A percentile compares a stretch with the other conserved stretches of the same genome.
Evolutionary conservation across 306 rosid species (phyloP).

Genomic region (Cajanus cajan): DNA sequence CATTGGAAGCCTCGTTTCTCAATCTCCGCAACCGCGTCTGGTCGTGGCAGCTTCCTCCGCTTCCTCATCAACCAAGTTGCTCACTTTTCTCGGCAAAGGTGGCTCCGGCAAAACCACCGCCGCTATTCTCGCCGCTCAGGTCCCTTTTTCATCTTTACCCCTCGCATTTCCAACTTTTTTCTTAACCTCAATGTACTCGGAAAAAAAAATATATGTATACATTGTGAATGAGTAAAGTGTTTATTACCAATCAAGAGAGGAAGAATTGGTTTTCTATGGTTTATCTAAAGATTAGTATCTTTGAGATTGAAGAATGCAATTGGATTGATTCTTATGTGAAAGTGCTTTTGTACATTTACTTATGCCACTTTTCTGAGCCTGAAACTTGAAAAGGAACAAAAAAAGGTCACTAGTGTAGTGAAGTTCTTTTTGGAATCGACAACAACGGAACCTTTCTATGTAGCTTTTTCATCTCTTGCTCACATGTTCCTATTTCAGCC

Average conservation of each 20-base stretch:
- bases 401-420: not conserved
- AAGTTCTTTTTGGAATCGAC: not conserved
- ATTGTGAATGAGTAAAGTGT: not conserved
- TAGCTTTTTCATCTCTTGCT: not conserved
- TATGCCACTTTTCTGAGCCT: not conserved
- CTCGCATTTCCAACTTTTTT: not conserved
- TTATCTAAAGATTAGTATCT: not conserved
- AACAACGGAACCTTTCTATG: not conserved
- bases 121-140: conserved; percentile 92
- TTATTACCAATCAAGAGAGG: not conserved
- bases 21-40: not conserved
- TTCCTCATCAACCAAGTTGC: conserved; percentile 53
- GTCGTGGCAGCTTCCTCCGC: conserved; percentile 40
- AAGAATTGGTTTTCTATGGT: not conserved
- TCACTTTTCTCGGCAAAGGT: conserved; percentile 94
- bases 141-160: not conserved
- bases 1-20: conserved; percentile 7
- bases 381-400: not conserved
- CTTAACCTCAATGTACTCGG: not conserved
- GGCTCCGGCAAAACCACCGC: conserved; percentile 95
- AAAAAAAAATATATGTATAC: not conserved
- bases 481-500: not conserved
- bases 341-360: not conserved
- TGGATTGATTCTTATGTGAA: not conserved
- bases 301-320: not conserved